Percentiles rank a stretch among this genome's conserved stretches.
These are phyloP conservation scores for Aspergillus steynii DNA, from an alignment of 495 filamentous ascomycete genomes.

Conservation along the genomic window DNA sequence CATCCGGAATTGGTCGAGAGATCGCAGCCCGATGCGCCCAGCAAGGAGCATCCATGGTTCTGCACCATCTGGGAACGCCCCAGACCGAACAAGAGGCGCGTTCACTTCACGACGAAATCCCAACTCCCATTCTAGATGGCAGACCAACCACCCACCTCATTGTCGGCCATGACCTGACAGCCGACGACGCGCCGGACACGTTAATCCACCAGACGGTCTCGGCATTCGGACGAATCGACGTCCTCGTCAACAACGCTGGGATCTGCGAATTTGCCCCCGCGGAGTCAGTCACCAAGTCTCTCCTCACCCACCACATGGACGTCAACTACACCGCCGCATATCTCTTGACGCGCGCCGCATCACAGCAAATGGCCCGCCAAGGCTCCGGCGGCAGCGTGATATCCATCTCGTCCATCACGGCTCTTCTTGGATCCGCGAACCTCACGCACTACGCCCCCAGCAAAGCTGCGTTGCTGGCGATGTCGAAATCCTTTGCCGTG, in stretches of 20 bases:
- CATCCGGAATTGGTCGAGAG: conserved; percentile 9
- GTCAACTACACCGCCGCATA: conserved; percentile 7
- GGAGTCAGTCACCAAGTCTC: conserved; percentile 8
- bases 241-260: conserved; percentile 26
- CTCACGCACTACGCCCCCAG: conserved; percentile 10
- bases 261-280: conserved; percentile 10
- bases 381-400: conserved; percentile 9
- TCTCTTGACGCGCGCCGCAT: conserved; percentile 9
- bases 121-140: background rate
- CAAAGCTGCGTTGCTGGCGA: conserved; percentile 8
- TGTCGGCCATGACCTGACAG: conserved; percentile 3
- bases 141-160: background rate
- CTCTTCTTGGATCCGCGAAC: background rate
- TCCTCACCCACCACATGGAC: conserved; percentile 5
- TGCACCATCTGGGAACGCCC: conserved; percentile 3
- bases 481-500: conserved; percentile 8
- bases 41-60: conserved; percentile 5
- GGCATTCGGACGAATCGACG: conserved; percentile 25
- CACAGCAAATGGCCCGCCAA: background rate
- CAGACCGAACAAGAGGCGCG: background rate
- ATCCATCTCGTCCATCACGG: conserved; percentile 11
- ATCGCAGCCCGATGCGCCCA: conserved; percentile 4
- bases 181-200: background rate
- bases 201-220: conserved; percentile 2
- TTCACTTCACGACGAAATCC: background rate